phyloP scores from a whole-genome alignment of 768 basidiomycete genomes.

The Lactarius hatsudake region DNA sequence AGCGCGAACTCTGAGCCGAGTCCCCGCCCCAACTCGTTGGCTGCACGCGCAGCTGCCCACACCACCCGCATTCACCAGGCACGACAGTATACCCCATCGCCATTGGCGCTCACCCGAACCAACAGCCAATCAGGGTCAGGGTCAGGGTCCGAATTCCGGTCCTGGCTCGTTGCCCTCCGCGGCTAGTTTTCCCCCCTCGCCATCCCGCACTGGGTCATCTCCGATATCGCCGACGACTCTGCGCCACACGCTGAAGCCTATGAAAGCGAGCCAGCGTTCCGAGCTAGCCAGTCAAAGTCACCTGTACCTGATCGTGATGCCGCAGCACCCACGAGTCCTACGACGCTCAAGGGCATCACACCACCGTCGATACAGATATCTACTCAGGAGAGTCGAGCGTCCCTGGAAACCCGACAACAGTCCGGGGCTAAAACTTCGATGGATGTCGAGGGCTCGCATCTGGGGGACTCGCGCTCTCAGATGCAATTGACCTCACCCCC shows the following conservation, averaged over 20 bases:
- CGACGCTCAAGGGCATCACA: background rate
- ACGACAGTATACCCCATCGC: slow-evolving; percentile 28
- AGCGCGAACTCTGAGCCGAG: background rate
- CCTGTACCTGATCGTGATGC: slow-evolving; percentile 6
- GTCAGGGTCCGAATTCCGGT: background rate
- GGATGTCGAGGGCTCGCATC: slow-evolving; percentile 34
- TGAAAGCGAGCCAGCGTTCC: slow-evolving; percentile 18
- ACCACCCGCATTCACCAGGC: slow-evolving; percentile 19
- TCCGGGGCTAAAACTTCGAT: slow-evolving; percentile 25
- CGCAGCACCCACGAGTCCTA: background rate
- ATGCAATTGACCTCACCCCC: slow-evolving; percentile 41
- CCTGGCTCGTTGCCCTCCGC: background rate
- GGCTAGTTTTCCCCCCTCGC: background rate
- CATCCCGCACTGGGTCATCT: background rate
- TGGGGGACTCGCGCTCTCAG: slow-evolving; percentile 39
- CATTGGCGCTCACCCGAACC: slow-evolving; percentile 17
- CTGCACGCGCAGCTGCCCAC: slow-evolving; percentile 14
- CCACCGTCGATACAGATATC: slow-evolving; percentile 15
- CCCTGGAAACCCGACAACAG: slow-evolving; percentile 13
- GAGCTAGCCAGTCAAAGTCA: background rate
- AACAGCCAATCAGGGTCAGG: background rate
- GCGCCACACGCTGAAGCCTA: slow-evolving; percentile 9
- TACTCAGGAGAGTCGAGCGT: slow-evolving; percentile 3
- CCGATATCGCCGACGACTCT: slow-evolving; percentile 11
- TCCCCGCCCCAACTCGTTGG: background rate